These are phyloP conservation scores for Lasiodiplodia sp. DNA, from an alignment of 2,329 filamentous ascomycete species.

Conservation along the genomic window DNA sequence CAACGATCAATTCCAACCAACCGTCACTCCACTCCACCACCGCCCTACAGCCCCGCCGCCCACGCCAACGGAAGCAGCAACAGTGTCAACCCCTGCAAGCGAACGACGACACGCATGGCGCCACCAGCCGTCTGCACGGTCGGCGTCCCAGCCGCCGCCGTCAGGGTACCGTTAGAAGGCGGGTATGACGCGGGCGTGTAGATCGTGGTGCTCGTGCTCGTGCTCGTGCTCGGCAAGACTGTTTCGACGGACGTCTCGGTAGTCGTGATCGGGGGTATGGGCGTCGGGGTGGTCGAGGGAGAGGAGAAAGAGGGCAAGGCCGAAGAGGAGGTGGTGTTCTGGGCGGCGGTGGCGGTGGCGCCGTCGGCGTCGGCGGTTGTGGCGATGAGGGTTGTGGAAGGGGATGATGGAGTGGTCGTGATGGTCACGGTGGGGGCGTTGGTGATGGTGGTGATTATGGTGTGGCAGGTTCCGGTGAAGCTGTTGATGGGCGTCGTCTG, in stretches of 20 bases:
- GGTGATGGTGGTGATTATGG: not conserved
- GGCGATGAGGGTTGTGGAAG: not conserved
- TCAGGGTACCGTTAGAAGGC: not conserved
- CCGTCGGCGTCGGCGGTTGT: not conserved
- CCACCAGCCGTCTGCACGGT: not conserved
- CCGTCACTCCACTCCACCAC: no score
- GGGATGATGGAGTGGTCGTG: not conserved
- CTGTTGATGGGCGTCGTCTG: not conserved
- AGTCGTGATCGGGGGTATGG: not conserved
- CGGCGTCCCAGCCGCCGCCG: not conserved
- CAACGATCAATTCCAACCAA: no score
- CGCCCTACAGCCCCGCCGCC: no score
- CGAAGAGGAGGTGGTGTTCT: no score
- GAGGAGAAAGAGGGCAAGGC: not conserved
- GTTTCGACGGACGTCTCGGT: not conserved
- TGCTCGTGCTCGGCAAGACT: not conserved
- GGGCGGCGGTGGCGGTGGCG: no score
- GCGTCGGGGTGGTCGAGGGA: no score
- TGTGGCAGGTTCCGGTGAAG: not conserved
- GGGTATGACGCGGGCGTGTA: not conserved
- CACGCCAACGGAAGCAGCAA: no score
- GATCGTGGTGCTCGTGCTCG: not conserved
- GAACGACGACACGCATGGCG: no score
- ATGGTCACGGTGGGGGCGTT: not conserved
- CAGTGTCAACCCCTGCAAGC: no score